Conservation (phyloP, 805 yeast species). For the Candida lessepsii region DNA sequence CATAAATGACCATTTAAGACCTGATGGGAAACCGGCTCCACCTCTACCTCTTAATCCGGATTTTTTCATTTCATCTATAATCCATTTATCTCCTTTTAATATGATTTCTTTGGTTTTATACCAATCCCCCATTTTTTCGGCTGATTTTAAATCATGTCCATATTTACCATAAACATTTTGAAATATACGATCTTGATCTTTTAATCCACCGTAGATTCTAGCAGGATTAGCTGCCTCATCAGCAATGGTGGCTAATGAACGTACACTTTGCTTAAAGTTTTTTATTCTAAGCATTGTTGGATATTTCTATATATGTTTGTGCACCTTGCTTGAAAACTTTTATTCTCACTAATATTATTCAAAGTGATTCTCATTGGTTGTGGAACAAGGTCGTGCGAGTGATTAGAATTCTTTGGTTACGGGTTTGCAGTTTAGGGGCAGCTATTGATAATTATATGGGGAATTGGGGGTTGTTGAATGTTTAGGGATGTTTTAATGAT, state of each 20-base stretch:
- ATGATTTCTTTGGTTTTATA: constrained; percentile 84
- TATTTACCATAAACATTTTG: constrained; percentile 77
- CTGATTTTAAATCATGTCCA: constrained; percentile 72
- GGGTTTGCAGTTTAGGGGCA: too few relatives aligned
- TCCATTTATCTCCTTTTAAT: constrained; percentile 84
- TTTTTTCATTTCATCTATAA: constrained; percentile 80
- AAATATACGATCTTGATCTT: constrained; percentile 82
- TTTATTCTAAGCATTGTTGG: constrained; percentile 3
- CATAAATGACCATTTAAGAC: constrained; percentile 91
- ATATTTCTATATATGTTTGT: background rate
- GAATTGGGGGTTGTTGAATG: too few relatives aligned
- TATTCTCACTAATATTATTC: constrained; percentile 5
- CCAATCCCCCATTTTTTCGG: constrained; percentile 87
- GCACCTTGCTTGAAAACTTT: constrained; percentile 3
- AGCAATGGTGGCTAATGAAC: constrained; percentile 46
- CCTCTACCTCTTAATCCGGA: constrained; percentile 90
- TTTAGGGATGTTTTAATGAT: too few relatives aligned
- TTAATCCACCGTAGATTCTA: constrained; percentile 68
- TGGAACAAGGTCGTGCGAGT: background rate
- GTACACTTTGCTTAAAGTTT: constrained; percentile 11
- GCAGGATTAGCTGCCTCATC: constrained; percentile 49
- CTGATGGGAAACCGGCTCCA: constrained; percentile 92
- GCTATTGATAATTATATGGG: too few relatives aligned
- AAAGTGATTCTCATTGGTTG: constrained; percentile 6
- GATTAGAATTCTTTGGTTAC: too few relatives aligned